A percentile compares a stretch with the other conserved stretches of the same genome.
Conservation (phyloP, 345 rosid species). For the Populus tremula region DNA sequence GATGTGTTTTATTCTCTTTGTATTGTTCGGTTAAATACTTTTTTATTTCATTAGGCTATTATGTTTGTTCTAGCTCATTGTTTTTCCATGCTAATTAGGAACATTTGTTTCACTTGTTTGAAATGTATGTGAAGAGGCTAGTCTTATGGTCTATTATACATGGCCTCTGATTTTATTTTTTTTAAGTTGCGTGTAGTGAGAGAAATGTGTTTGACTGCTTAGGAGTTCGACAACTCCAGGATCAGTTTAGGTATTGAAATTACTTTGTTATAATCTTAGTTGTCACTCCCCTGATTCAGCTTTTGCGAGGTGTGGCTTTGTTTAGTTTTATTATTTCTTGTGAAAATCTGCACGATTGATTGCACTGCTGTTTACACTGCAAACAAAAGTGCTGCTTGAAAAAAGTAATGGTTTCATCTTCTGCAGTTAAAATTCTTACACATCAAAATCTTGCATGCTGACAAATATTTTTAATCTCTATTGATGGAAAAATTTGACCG, state of each 20-base stretch:
- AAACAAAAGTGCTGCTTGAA: no score
- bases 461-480: background rate
- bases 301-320: background rate
- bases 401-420: background rate
- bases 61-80: background rate
- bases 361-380: background rate
- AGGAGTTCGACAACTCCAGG: background rate
- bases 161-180: background rate
- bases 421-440: background rate
- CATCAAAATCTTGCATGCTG: background rate
- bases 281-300: background rate
- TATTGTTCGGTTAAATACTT: background rate
- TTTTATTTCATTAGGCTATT: background rate
- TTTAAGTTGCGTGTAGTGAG: background rate
- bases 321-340: background rate
- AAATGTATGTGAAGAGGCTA: no score
- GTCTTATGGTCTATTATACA: background rate
- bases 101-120: background rate
- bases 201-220: background rate
- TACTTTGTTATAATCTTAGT: background rate
- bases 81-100: background rate
- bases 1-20: background rate
- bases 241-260: background rate
- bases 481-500: background rate
- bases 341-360: no score